Evolutionary conservation across 1,284 basidiomycete species (phyloP), one percentile per base, ranked within the genome.

Genomic region (Trametes versicolor): DNA sequence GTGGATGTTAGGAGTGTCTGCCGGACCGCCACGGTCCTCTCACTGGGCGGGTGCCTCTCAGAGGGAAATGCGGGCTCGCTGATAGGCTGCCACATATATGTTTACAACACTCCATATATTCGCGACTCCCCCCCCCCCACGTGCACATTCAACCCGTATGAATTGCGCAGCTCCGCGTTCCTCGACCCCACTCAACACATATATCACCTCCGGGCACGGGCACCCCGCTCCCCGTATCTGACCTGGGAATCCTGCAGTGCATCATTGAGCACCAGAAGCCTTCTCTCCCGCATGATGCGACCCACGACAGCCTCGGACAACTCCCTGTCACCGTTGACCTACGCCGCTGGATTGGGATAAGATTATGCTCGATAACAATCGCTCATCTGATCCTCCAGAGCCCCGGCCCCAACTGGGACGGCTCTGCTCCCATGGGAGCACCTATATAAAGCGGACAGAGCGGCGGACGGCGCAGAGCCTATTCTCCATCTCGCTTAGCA

Each of bases 351-450:
- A 53, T 60, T 63, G 19, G 53, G 67, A 66, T 64, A 64, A 66
- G 67, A 69, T 69, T 57, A 60, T 41, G 43, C 8, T 64, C 49
- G 67, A 66, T 69, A 66, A 66, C 63, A 69, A 66, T 66, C 64
- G 47, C 56, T 62, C 49, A 66, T 66, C 62, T 62, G 64, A 66
- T 66, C 56, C 58, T 29, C 45, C 23, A 8, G 48, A 13, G 48
- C 62, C 52, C 56, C 37, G 29, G 45, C 48, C 58, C 55, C 51
- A 56, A 63, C 50, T 57, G 36, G 47, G 45, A 65, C 19, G 50
- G 36, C 19, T 49, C 17, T 34, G 37, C 62, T 64, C 64, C 65
- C 68, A 65, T 65, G 63, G 34, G 15, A 21, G 25, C 8, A 29
- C 32, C 55, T 59, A 63, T 63, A 58, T 63, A 58, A 58, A 55